Percentiles rank a stretch among this genome's conserved stretches.
Conservation (phyloP, 1,139 yeast species). For the Debaryomyces coudertii region DNA sequence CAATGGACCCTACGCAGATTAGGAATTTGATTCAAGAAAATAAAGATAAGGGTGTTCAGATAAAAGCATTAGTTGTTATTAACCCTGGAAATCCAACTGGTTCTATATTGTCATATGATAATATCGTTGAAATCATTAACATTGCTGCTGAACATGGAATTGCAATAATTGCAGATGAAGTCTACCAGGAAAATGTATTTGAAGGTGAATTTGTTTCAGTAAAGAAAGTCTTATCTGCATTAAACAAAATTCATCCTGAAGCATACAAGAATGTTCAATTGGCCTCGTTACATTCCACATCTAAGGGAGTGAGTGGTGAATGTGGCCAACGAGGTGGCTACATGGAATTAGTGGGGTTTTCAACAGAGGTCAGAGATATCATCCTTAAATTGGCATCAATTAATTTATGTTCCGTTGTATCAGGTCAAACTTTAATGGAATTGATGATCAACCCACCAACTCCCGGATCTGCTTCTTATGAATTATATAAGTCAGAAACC, state of each 20-base stretch:
- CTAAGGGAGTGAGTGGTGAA: slow-evolving; percentile 96
- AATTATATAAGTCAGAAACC: slow-evolving; percentile 64
- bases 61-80: slow-evolving; percentile 85
- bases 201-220: slow-evolving; percentile 66
- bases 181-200: slow-evolving; percentile 90
- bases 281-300: slow-evolving; percentile 92
- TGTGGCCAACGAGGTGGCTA: slow-evolving; percentile 99
- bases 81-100: slow-evolving; percentile 99
- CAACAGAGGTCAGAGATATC: slow-evolving; percentile 65
- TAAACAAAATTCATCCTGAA: slow-evolving; percentile 57
- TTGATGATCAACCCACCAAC: slow-evolving; percentile 92
- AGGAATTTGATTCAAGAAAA: slow-evolving; percentile 57
- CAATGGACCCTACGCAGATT: slow-evolving; percentile 72
- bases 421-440: slow-evolving; percentile 92
- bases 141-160: slow-evolving; percentile 84
- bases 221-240: slow-evolving; percentile 65
- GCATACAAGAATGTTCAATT: slow-evolving; percentile 74
- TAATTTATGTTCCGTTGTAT: slow-evolving; percentile 88
- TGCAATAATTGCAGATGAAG: slow-evolving; percentile 96
- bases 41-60: slow-evolving; percentile 55
- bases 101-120: slow-evolving; percentile 64
- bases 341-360: slow-evolving; percentile 88
- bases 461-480: slow-evolving; percentile 75
- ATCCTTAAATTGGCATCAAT: slow-evolving; percentile 86
- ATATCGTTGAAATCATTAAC: slow-evolving; percentile 69